Conservation (phyloP, 148 eudicot species). For the Rhododendron kiyosumense region DNA sequence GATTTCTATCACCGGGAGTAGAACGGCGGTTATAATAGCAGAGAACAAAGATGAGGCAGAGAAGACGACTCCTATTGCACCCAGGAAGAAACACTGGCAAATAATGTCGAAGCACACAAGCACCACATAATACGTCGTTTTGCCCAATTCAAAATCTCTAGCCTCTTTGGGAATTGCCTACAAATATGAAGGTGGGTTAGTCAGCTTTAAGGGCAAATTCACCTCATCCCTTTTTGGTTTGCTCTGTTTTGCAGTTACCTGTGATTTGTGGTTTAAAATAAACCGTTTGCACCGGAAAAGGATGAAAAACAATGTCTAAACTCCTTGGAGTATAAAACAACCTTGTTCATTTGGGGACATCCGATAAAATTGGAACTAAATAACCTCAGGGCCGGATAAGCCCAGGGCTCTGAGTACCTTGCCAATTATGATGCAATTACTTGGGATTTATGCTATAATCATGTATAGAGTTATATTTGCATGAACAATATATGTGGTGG, state of each 20-base stretch:
- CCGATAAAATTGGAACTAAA: too few species aligned
- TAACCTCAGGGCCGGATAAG: too few species aligned
- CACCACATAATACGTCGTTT: constrained; percentile 31
- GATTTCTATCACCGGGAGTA: constrained; percentile 50
- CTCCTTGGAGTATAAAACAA: too few species aligned
- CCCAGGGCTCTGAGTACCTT: too few species aligned
- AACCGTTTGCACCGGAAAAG: background rate
- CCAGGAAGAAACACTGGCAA: constrained; percentile 69
- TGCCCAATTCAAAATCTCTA: constrained; percentile 39
- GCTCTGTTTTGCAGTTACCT: background rate
- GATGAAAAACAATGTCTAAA: background rate
- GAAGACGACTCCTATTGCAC: constrained; percentile 59
- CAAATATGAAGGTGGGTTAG: background rate
- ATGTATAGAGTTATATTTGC: too few species aligned
- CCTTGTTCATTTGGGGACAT: too few species aligned
- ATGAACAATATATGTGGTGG: too few species aligned
- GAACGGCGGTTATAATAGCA: constrained; percentile 43
- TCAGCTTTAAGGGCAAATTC: background rate
- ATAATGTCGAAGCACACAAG: constrained; percentile 33
- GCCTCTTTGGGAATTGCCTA: constrained; percentile 53
- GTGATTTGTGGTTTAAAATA: background rate
- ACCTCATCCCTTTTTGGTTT: background rate
- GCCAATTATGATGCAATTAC: too few species aligned
- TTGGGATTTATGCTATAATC: too few species aligned
- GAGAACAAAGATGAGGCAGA: constrained; percentile 60